Evolutionary conservation across 2,329 filamentous ascomycete genomes (phyloP), one percentile per base, ranked within the genome.

Genomic region (Epichloe baconii): DNA sequence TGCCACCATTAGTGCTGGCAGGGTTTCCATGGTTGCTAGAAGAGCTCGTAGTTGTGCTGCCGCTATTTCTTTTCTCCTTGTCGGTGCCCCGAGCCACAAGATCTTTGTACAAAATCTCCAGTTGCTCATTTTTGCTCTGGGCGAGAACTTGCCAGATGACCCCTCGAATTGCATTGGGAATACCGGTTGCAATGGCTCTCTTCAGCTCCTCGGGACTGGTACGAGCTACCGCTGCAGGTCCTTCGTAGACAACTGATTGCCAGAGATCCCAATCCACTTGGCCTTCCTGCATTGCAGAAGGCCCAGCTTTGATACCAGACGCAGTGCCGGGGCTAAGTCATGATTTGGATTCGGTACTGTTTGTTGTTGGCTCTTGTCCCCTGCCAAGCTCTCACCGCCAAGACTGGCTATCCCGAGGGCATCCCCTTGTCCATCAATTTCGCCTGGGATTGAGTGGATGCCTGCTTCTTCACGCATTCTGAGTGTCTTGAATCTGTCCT

Each of bases 241-340:
- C 93, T 70, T 96, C 88, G 58, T 96, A 94, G 36, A 98, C 93
- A 4, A 98, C 85, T 23, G 86, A 82, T 64, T 98, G 91, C 93
- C 93, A 98, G 40, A 98, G 71, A 66, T 98, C 93, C 93, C 93
- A 98, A 64, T 98, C 89, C n/a, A 98, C 93, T 23, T 87, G 83
- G 15, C 75, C 73, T 61, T 90, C 86, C 14, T 71, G 69, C 55
- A 83, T 76, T 21, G 82, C 80, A 3, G 87, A 83, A 8, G 85
- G 86, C 1, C 86, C 86, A 21, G 83, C 82, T 23, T 83, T 83
- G 42, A 90, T 80, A 5, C 91, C 90, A 11, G 88, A 83, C 7
- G 85, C 88, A 1, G 90, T 96, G 1, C 90, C 90, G 0, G 90
- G 1, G 88, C 83, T 44, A 96, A 72, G 52, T 77, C 81, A 4